Evolutionary conservation across 2,329 filamentous ascomycete genomes (phyloP), one percentile per base, ranked within the genome.

Genomic region (Capronia americana): DNA sequence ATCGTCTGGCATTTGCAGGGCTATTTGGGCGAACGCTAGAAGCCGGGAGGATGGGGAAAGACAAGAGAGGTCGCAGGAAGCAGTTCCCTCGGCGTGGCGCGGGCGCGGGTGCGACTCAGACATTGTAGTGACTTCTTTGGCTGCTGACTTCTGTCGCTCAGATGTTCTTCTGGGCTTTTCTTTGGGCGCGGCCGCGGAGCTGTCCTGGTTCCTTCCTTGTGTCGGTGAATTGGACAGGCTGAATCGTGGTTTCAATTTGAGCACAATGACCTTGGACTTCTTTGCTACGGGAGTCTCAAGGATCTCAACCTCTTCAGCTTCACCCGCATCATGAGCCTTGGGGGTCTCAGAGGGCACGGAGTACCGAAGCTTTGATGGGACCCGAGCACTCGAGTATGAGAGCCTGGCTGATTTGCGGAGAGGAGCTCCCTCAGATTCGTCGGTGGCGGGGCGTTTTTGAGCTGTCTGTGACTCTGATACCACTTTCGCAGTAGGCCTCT

Each of bases 21-120:
- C 69, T 20, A 70, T 70, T 46, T 69, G 38, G 53, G 66, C 69
- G 63, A 70, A 69, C 0, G 69, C 69, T 20, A 70, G 38, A 30
- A 70, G 58, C 24, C 69, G 64, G 20, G 61, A 63, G 20, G 66
- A 63, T 20, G 64, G 55, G 26, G 59, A 26, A 24, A 69, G 66
- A 50, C 69, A 70, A 32, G 59, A 61, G 38, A 70, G 63, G 34
- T 65, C 26, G 46, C 69, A 70, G n/a, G 64, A 48, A 24, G 30
- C 38, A 4, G 30, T 17, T 14, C 38, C n/a, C 4, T 53, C 20
- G 38, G 20, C 7, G 30, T 50, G 14, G 50, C 24, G 28, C 24
- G 41, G 41, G 30, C 48, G 48, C 23, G 41, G 41, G 46, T 23
- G 48, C 23, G 48, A 26, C 20, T 54, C 28, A 20, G 48, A 20